phyloP scores from a whole-genome alignment of 495 filamentous ascomycete species.

The Hypomontagnella monticulosa region DNA sequence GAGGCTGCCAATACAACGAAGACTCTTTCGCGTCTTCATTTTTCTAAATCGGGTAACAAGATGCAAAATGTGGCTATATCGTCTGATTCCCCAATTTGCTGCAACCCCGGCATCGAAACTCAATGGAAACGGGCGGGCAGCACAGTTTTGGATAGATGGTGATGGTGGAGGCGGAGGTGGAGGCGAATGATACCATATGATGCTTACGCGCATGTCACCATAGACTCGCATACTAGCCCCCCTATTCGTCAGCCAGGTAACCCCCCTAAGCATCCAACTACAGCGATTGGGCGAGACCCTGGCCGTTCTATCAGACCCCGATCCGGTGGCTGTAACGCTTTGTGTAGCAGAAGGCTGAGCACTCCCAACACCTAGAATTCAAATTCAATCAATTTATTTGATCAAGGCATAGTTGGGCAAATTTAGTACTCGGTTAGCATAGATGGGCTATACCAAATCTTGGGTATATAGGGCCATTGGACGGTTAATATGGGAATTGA shows the following conservation, averaged over 20 bases:
- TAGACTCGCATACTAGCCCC: background rate
- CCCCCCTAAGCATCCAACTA: background rate
- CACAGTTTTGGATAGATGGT: slow-evolving; percentile 26
- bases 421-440: no score
- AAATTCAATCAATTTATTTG: background rate
- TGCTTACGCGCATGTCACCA: background rate
- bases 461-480: no score
- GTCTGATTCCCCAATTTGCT: slow-evolving; percentile 28
- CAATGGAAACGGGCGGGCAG: slow-evolving; percentile 31
- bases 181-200: slow-evolving; percentile 1
- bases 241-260: slow-evolving; percentile 7
- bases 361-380: slow-evolving; percentile 7
- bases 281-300: slow-evolving; percentile 13
- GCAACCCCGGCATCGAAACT: slow-evolving; percentile 24
- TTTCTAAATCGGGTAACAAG: slow-evolving; percentile 9
- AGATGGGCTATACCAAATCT: no score
- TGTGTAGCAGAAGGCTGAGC: slow-evolving; percentile 19
- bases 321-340: slow-evolving; percentile 17
- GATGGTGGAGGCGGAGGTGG: slow-evolving; percentile 13
- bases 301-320: background rate
- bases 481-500: background rate
- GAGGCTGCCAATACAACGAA: background rate
- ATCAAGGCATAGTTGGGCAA: no score
- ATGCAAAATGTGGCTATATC: slow-evolving; percentile 1
- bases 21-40: slow-evolving; percentile 10